Conservation (phyloP, 1,284 basidiomycete species). For the Puccinia novopanici region DNA sequence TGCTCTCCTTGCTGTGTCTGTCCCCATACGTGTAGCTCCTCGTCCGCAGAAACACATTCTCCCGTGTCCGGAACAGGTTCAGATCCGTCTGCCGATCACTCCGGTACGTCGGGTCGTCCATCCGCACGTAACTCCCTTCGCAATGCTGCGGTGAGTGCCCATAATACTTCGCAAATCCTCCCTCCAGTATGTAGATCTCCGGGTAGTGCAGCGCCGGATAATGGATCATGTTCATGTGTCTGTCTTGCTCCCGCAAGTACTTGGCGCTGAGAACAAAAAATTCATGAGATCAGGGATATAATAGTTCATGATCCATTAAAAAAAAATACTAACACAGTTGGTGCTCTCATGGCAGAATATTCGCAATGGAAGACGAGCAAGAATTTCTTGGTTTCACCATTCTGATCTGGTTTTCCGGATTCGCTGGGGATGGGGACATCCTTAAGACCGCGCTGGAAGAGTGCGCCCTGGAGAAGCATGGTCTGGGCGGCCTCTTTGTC, state of each 20-base stretch:
- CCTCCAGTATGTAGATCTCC: conserved; percentile 93
- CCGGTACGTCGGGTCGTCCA: conserved; percentile 88
- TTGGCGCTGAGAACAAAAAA: conserved; percentile 70
- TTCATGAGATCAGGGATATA: conserved; percentile 49
- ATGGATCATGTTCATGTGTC: conserved; percentile 77
- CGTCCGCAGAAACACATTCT: conserved; percentile 70
- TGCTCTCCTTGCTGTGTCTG: conserved; percentile 59
- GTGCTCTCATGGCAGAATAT: conserved; percentile 90
- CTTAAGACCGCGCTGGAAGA: conserved; percentile 54
- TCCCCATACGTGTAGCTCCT: conserved; percentile 84
- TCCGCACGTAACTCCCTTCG: conserved; percentile 69
- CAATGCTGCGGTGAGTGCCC: conserved; percentile 25
- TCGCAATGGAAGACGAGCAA: conserved; percentile 97
- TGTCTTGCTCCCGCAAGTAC: conserved; percentile 84
- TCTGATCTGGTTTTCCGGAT: conserved; percentile 69
- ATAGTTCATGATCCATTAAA: conserved; percentile 43
- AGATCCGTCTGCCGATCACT: conserved; percentile 78
- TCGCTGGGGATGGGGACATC: conserved; percentile 73
- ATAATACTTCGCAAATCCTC: conserved; percentile 78
- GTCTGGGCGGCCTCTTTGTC: conserved; percentile 79
- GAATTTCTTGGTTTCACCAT: conserved; percentile 67
- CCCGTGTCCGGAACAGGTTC: conserved; percentile 80
- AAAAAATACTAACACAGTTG: conserved; percentile 75
- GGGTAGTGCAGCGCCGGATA: conserved; percentile 95
- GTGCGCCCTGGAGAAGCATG: conserved; percentile 62